phyloP scores from a whole-genome alignment of 2,329 filamentous ascomycete species.

The Hymenoscyphus albidus region DNA sequence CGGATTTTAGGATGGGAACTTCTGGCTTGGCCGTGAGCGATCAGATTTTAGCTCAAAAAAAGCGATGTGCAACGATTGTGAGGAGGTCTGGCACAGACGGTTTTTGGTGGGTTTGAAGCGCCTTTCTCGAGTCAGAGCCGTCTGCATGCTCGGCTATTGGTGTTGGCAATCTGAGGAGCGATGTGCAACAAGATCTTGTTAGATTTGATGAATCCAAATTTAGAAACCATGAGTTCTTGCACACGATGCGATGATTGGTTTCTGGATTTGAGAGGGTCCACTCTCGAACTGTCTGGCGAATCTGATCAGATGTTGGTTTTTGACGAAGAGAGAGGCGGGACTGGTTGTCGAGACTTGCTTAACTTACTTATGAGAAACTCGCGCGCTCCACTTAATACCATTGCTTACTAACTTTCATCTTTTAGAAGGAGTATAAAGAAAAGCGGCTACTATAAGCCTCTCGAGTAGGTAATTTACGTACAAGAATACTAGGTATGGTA shows the following conservation, averaged over 20 bases:
- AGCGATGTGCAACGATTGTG: background rate
- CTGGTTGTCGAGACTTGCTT: too few species aligned
- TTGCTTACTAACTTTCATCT: too few species aligned
- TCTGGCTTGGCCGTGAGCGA: background rate
- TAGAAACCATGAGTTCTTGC: background rate
- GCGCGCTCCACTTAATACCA: too few species aligned
- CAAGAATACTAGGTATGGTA: too few species aligned
- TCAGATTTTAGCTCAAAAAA: slow-evolving; percentile 1
- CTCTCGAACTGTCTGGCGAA: too few species aligned
- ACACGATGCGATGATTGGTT: background rate
- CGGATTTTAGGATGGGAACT: background rate
- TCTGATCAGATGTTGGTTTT: too few species aligned
- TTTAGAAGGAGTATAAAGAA: too few species aligned
- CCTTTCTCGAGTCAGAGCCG: background rate
- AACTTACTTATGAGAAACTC: too few species aligned
- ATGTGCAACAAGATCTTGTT: background rate
- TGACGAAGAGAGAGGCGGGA: too few species aligned
- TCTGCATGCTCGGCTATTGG: background rate
- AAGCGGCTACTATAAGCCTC: too few species aligned
- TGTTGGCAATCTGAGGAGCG: background rate
- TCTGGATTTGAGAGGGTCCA: too few species aligned
- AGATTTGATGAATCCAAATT: background rate
- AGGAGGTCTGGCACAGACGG: background rate
- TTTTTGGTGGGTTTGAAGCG: background rate
- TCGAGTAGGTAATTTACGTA: too few species aligned